Base-by-base conservation (phyloP, 768 basidiomycete genomes). In the Termitomyces heimii region DNA sequence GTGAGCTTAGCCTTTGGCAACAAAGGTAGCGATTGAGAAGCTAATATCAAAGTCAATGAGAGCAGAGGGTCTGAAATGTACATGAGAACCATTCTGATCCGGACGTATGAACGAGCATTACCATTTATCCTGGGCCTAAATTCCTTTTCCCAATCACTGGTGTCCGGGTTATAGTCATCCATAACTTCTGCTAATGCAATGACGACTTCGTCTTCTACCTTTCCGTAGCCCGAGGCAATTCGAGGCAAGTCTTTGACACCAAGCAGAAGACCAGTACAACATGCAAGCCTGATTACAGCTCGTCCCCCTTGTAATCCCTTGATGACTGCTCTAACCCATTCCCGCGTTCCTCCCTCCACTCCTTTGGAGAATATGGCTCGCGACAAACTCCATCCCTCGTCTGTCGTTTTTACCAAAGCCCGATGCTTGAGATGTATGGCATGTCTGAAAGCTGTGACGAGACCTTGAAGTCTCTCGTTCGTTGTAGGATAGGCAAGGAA, bases 121-220 rank as follows among this genome's bases (percentile, higher is more conserved):
- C 71, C 77, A 61, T 79, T 76, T 6, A 76, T 72, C 18, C 73
- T 72, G n/a, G 80, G 78, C 56, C 77, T 77, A 65, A 89, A 90
- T 63, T 91, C 88, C 52, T 75, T 79, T 65, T 86, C 83, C 89
- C 89, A 90, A 54, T 74, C 73, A 35, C 66, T 62, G 4, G 62
- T 56, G 22, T 70, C 65, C 16, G 74, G 74, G 8, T 54, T 60
- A 42, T 85, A 83, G 12, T 78, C 70, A 62, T 91, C 89, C 67
- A 91, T 80, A 24, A 87, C 79, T 65, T 91, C 89, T 8, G 90
- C 89, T 28, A 90, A 73, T 3, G 86, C 81, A 28, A 92, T 73
- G 31, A 91, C 73, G 26, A 83, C 67, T 63, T 89, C 86, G 54
- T 86, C 80, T 67, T 92, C 85, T 10, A 86, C 77, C 43, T 65